Percentiles rank a stretch among this genome's conserved stretches.
phyloP scores from a whole-genome alignment of 2,329 filamentous ascomycete genomes.

The Coniochaeta prunicola region DNA sequence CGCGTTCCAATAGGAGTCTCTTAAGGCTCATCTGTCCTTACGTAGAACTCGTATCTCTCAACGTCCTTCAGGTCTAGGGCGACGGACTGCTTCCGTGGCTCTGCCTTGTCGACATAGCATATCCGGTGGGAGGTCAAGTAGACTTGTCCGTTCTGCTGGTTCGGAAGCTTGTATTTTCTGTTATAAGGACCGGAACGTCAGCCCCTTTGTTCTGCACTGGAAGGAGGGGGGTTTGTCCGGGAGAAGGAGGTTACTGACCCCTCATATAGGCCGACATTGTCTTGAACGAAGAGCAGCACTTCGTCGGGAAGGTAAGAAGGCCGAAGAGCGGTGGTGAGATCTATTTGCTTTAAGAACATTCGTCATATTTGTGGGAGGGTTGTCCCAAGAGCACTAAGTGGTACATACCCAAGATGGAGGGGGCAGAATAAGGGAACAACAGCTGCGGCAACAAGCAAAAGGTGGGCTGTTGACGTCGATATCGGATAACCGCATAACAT shows the following conservation, averaged over 20 bases:
- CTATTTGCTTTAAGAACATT: constrained; percentile 95
- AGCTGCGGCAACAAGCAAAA: neutral
- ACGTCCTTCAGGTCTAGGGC: constrained; percentile 86
- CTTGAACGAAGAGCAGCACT: constrained; percentile 90
- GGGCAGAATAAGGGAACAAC: neutral
- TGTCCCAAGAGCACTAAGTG: constrained; percentile 10
- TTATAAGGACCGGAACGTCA: neutral
- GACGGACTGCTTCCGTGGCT: constrained; percentile 78
- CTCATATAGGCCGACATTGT: constrained; percentile 95
- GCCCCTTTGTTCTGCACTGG: neutral
- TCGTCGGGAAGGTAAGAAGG: constrained; percentile 90
- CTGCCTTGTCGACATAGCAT: constrained; percentile 86
- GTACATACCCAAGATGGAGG: neutral
- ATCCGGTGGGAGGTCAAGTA: constrained; percentile 93
- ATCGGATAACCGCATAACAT: neutral
- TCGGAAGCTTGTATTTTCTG: constrained; percentile 90
- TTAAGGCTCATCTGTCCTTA: constrained; percentile 28
- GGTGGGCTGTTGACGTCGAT: neutral
- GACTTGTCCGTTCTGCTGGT: constrained; percentile 91
- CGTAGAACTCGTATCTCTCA: constrained; percentile 85
- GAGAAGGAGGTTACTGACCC: constrained; percentile 69
- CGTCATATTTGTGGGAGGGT: constrained; percentile 45
- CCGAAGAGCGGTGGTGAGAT: constrained; percentile 92
- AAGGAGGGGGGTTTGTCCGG: neutral
- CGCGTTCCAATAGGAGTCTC: neutral